A percentile compares a stretch with the other conserved stretches of the same genome.
phyloP scores from a whole-genome alignment of 257 asterid genomes.

The Plantago ovata region DNA sequence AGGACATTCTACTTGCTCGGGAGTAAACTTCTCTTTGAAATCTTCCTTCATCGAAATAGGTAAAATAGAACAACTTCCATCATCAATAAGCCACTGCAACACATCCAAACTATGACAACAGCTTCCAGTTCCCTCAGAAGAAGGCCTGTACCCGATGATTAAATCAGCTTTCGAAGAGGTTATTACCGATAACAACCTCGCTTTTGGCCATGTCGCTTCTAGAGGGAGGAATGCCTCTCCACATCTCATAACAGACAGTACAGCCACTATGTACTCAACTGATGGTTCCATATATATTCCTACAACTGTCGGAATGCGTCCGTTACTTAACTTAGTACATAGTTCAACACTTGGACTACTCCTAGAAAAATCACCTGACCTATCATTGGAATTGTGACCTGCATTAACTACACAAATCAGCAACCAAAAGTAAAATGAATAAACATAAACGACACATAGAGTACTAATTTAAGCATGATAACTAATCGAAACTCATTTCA shows the following conservation, averaged over 20 bases:
- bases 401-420: conserved; percentile 21
- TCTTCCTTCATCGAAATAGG: conserved; percentile 39
- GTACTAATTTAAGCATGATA: too few relatives aligned
- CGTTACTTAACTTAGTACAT: conserved; percentile 19
- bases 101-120: conserved; percentile 59
- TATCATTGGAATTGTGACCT: conserved; percentile 26
- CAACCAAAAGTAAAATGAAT: conserved; percentile 1
- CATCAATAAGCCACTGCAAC: conserved; percentile 59
- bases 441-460: too few relatives aligned
- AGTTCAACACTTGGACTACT: conserved; percentile 23
- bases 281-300: conserved; percentile 90
- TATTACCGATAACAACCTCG: conserved; percentile 54
- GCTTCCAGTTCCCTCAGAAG: conserved; percentile 33
- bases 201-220: conserved; percentile 87
- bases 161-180: conserved; percentile 59
- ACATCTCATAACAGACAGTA: conserved; percentile 77
- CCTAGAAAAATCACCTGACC: conserved; percentile 21
- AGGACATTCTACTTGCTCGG: conserved; percentile 51
- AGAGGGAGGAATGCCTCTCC: conserved; percentile 93
- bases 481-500: conserved; percentile 2
- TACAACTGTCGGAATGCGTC: conserved; percentile 49
- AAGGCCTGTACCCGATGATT: conserved; percentile 49
- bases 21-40: conserved; percentile 27
- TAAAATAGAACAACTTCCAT: conserved; percentile 45
- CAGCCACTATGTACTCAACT: conserved; percentile 72